A percentile compares a stretch with the other conserved stretches of the same genome.
Evolutionary conservation across 352 stramenopile genomes (phyloP).

Genomic region (Elongisporangium anandrum): DNA sequence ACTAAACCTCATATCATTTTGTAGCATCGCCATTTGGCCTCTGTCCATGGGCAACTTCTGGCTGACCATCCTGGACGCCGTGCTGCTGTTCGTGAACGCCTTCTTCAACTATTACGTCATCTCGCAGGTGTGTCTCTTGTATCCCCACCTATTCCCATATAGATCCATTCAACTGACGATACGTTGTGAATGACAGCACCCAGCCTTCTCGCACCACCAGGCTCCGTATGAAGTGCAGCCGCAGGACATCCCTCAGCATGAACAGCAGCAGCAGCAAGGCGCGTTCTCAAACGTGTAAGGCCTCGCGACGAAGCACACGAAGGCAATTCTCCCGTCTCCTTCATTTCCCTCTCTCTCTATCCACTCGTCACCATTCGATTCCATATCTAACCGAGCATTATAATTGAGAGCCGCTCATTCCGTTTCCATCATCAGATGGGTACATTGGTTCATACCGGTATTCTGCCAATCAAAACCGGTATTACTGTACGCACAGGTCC

Average conservation of each 20-base stretch:
- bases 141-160: background rate
- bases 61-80: conserved; percentile 85
- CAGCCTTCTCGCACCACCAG: conserved; percentile 46
- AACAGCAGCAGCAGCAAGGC: background rate
- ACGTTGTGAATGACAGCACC: conserved; percentile 22
- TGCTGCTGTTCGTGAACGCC: conserved; percentile 83
- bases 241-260: background rate
- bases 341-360: background rate
- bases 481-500: background rate
- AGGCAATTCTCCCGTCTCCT: background rate
- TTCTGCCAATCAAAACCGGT: background rate
- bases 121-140: conserved; percentile 31
- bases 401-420: background rate
- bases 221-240: conserved; percentile 13
- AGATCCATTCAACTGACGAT: background rate
- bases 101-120: conserved; percentile 92
- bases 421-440: background rate
- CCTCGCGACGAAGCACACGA: background rate
- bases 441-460: background rate
- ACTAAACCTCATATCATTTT: too few species aligned
- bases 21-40: conserved; percentile 85
- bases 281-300: background rate
- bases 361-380: background rate
- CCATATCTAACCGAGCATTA: background rate
- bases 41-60: conserved; percentile 89